A percentile compares a stretch with the other conserved stretches of the same genome.
These are phyloP conservation scores for Chaetomium strumarium DNA, from an alignment of 2,329 filamentous ascomycete genomes.

Conservation along the genomic window DNA sequence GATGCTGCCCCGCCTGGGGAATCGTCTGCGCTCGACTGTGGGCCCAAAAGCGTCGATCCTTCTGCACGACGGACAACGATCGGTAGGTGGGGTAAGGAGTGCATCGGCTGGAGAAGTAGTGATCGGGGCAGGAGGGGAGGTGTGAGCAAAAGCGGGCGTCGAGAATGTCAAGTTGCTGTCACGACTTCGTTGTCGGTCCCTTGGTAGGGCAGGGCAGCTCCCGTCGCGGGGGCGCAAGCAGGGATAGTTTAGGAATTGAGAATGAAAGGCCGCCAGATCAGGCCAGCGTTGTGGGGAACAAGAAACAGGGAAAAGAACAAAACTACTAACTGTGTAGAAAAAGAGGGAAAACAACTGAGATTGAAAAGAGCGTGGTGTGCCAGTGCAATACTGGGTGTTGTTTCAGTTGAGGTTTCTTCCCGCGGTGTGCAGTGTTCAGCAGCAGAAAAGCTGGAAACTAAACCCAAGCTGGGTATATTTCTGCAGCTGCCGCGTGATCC, in stretches of 20 bases:
- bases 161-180: background rate
- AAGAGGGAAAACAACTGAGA: background rate
- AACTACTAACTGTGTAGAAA: background rate
- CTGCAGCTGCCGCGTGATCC: conserved; percentile 13
- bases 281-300: background rate
- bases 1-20: conserved; percentile 12
- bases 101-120: conserved; percentile 7
- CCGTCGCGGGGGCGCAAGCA: background rate
- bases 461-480: conserved; percentile 23
- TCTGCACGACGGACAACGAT: background rate
- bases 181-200: background rate
- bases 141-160: background rate
- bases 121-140: background rate
- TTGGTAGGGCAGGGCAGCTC: background rate
- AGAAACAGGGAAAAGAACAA: background rate
- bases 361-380: background rate
- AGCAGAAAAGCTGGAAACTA: conserved; percentile 18
- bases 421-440: conserved; percentile 15
- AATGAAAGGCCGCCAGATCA: conserved; percentile 1
- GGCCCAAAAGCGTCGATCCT: conserved; percentile 7
- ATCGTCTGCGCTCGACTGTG: conserved; percentile 2
- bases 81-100: background rate
- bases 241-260: background rate
- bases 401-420: conserved; percentile 9
- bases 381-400: background rate